These are phyloP conservation scores for Phyllosticta ampelicida DNA, from an alignment of 2,329 filamentous ascomycete genomes.

Conservation along the genomic window DNA sequence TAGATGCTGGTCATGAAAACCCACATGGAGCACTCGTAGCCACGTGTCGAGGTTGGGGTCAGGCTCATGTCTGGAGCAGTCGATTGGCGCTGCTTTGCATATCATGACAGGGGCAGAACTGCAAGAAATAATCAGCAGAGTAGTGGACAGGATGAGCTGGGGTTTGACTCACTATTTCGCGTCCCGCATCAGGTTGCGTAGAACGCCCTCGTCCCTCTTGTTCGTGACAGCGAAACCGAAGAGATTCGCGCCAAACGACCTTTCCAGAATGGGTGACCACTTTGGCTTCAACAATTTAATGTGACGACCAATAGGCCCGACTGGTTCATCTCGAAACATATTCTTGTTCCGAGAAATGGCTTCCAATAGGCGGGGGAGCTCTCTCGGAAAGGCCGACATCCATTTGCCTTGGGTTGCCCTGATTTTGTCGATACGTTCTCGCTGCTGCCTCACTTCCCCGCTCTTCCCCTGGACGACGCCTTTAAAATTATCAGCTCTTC, in stretches of 20 bases:
- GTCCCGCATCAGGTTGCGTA: conserved; percentile 55
- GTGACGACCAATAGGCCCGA: conserved; percentile 75
- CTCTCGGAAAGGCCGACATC: conserved; percentile 52
- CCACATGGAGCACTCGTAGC: conserved; percentile 58
- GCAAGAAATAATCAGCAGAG: neutral
- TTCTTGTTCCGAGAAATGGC: conserved; percentile 55
- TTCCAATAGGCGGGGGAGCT: conserved; percentile 51
- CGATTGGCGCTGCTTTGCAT: conserved; percentile 43
- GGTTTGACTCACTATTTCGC: conserved; percentile 37
- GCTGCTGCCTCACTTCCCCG: conserved; percentile 43
- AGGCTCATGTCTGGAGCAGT: conserved; percentile 62
- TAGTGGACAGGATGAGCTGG: neutral
- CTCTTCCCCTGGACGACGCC: conserved; percentile 20
- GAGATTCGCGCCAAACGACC: conserved; percentile 56
- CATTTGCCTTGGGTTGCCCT: conserved; percentile 47
- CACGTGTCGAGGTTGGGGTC: conserved; percentile 63
- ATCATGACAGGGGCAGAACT: conserved; percentile 33
- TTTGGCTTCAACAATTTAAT: conserved; percentile 66
- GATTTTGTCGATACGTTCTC: conserved; percentile 43
- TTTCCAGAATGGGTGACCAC: conserved; percentile 78
- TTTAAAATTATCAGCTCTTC: conserved; percentile 15
- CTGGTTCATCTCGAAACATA: conserved; percentile 58
- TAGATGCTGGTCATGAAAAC: neutral
- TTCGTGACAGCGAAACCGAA: conserved; percentile 73
- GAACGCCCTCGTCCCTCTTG: conserved; percentile 60